Base-by-base conservation (phyloP, 352 stramenopile species). In the Peronosclerospora sorghi region DNA sequence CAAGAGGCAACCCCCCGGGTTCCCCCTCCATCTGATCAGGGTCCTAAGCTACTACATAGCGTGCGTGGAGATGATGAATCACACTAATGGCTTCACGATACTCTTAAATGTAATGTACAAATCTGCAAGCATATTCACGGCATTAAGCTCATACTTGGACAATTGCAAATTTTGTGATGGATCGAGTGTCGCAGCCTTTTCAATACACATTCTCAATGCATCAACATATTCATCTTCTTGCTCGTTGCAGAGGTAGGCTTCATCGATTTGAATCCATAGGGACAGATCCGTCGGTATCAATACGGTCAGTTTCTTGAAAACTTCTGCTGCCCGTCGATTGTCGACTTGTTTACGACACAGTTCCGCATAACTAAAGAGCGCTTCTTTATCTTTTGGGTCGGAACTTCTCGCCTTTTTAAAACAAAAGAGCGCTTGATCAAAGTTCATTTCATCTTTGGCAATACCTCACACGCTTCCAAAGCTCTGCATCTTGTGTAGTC, bases 401-500 rank as follows among this genome's bases (percentile, higher is more conserved):
- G 79, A 76, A 26, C 68, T 85, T 17, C 74, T 85, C 0, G 79
- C 79, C 32, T 84, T 88, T 51, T 86, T 89, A 47, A 86, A 93
- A 39, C 80, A 93, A 32, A 87, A 90, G 1, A 88, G 44, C 2
- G 80, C 80, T 20, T 90, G 77, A 32, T 93, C n/a, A n/a, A n/a
- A n/a, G n/a, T n/a, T n/a, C n/a, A n/a, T n/a, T n/a, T n/a, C n/a
- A n/a, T n/a, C n/a, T n/a, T n/a, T n/a, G n/a, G n/a, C n/a, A n/a
- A n/a, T n/a, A n/a, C n/a, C n/a, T n/a, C n/a, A n/a, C n/a, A n/a
- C n/a, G n/a, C n/a, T n/a, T n/a, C n/a, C n/a, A n/a, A n/a, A n/a
- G n/a, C n/a, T n/a, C n/a, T n/a, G n/a, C n/a, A n/a, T n/a, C n/a
- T n/a, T n/a, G n/a, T n/a, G n/a, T n/a, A n/a, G n/a, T n/a, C n/a